Base-by-base conservation (phyloP, 192 early-diverging fungal species). In the Entophlyctis helioformis region DNA sequence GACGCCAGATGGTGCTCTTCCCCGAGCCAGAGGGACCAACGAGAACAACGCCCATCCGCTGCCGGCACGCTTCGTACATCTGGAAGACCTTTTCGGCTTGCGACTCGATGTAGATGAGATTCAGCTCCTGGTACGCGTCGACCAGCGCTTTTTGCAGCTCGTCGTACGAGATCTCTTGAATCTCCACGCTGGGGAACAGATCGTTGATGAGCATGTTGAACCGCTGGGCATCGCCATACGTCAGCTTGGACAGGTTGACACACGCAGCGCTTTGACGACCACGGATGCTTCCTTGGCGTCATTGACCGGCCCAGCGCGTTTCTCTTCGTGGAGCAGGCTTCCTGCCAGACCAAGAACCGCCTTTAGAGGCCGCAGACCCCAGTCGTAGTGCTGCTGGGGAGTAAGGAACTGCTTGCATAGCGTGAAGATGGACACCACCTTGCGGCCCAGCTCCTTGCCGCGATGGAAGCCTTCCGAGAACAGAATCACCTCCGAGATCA, bases 1-100 rank as follows among this genome's bases (percentile, higher is more conserved):
- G 46, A 35, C 50, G 67, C 59, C 60, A 68, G 1, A 77, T 42
- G 0, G 62, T 61, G 19, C 57, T 64, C 36, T 77, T 77, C 7
- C 74, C 74, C 10, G 63, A 74, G 5, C 74, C 74, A 10, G 63
- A 67, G 1, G 71, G 74, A 2, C 74, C 74, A 12, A 77, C 74
- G n/a, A 77, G 39, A 5, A 77, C 74, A 20, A 77, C 72, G 11
- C 74, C 74, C 74, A 75, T 77, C 42, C 68, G 44, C 50, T 77
- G 71, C 9, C 51, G 41, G 32, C 64, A 71, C 2, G 74, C 74
- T 51, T 77, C 67, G 36, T 76, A 72, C 11, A 77, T 55, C 41
- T 77, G 74, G 38, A 48, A 72, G 12, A 72, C 49, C 36, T 77
- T 77, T 36, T 76, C 69, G 20, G 58, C 64, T 38, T 75, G 71